These are phyloP conservation scores for Gamsiella multidivaricata DNA, from an alignment of 192 early-diverging fungal species.

Conservation along the genomic window DNA sequence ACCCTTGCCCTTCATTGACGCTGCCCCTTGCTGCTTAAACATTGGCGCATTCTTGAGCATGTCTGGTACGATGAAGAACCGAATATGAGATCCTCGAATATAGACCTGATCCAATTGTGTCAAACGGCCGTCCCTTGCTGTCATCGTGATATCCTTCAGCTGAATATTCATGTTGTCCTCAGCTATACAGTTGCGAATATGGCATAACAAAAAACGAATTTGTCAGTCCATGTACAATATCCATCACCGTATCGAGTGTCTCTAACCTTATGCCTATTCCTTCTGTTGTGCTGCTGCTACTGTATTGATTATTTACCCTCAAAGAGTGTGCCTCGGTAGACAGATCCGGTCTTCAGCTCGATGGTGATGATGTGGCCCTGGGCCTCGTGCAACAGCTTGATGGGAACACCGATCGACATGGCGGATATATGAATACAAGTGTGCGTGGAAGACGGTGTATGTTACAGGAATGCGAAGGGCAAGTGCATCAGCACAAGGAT, in stretches of 20 bases:
- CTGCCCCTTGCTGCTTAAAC: slow-evolving; percentile 94
- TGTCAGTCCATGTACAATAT: no score
- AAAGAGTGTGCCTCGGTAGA: slow-evolving; percentile 94
- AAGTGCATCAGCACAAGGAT: background rate
- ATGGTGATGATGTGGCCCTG: slow-evolving; percentile 96
- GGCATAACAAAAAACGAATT: background rate
- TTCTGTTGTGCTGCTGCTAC: background rate
- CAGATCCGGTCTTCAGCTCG: slow-evolving; percentile 93
- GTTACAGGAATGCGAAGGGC: no score
- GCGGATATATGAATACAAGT: slow-evolving; percentile 3
- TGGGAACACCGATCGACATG: slow-evolving; percentile 93
- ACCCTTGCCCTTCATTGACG: slow-evolving; percentile 81
- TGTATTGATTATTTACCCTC: slow-evolving; percentile 67
- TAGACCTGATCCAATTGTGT: slow-evolving; percentile 96
- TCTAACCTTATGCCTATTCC: no score
- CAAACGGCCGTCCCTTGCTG: slow-evolving; percentile 90
- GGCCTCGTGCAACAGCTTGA: slow-evolving; percentile 97
- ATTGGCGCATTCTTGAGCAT: slow-evolving; percentile 99
- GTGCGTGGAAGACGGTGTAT: background rate
- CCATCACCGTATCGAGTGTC: no score
- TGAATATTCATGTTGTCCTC: slow-evolving; percentile 99
- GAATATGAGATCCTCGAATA: slow-evolving; percentile 90
- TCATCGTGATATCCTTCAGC: slow-evolving; percentile 93
- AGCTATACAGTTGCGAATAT: slow-evolving; percentile 54
- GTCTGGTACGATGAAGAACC: slow-evolving; percentile 98